phyloP scores from a whole-genome alignment of 31 red algal species.

The Porphyra umbilicalis region DNA sequence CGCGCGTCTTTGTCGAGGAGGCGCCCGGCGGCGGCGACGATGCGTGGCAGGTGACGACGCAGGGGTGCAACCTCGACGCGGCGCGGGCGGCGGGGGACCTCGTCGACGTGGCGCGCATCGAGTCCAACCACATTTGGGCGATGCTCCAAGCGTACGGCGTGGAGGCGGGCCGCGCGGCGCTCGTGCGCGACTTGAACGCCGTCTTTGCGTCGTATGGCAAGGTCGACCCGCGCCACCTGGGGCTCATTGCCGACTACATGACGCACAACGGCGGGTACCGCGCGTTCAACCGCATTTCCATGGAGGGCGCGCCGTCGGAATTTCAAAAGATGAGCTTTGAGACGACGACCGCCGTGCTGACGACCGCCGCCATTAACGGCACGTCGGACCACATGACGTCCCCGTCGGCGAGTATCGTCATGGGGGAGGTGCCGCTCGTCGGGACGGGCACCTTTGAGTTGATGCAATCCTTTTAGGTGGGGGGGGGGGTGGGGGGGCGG shows the following conservation, averaged over 20 bases:
- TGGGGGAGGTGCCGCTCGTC: constrained; percentile 41
- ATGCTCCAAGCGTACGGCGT: constrained; percentile 76
- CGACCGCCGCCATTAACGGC: constrained; percentile 47
- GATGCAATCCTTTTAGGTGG: constrained; percentile 6
- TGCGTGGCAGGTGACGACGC: constrained; percentile 30
- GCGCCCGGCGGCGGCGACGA: neutral
- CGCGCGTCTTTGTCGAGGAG: neutral
- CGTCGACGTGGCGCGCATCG: constrained; percentile 51
- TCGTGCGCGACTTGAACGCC: constrained; percentile 60
- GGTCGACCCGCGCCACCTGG: constrained; percentile 84
- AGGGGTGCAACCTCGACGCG: constrained; percentile 73
- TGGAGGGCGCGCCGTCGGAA: constrained; percentile 36
- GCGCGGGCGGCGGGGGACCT: constrained; percentile 38
- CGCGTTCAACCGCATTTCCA: constrained; percentile 64
- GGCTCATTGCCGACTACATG: constrained; percentile 84
- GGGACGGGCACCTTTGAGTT: constrained; percentile 82
- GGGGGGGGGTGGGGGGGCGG: no score
- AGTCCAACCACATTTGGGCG: constrained; percentile 87
- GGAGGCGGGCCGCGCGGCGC: constrained; percentile 65
- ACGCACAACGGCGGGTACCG: constrained; percentile 56
- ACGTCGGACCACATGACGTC: constrained; percentile 48
- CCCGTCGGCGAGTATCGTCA: constrained; percentile 63
- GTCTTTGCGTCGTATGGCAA: constrained; percentile 92
- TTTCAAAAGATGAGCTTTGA: constrained; percentile 91
- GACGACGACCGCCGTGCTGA: constrained; percentile 77